Percentiles rank a stretch among this genome's conserved stretches.
Conservation (phyloP, 2,329 filamentous ascomycete species). For the Fusarium ramigenum region DNA sequence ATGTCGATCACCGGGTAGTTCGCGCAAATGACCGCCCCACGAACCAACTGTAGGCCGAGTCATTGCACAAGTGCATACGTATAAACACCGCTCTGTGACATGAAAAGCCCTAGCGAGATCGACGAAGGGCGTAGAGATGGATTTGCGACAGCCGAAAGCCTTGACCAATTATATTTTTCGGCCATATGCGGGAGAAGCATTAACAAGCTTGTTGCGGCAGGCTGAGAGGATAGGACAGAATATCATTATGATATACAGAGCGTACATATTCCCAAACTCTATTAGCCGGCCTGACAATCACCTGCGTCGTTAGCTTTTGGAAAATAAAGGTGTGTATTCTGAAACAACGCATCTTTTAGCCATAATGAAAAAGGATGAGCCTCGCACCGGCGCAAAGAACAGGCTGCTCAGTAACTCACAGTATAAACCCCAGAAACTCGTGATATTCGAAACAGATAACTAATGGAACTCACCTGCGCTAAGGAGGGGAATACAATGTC, state of each 20-base stretch:
- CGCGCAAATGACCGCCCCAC: conserved; percentile 5
- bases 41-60: conserved; percentile 28
- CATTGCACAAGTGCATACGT: conserved; percentile 21
- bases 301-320: background rate
- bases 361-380: background rate
- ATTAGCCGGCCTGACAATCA: background rate
- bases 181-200: conserved; percentile 4
- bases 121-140: conserved; percentile 26
- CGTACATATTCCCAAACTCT: background rate
- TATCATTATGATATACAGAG: background rate
- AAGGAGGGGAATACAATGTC: conserved; percentile 30
- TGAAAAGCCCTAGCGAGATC: conserved; percentile 39
- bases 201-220: background rate
- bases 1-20: conserved; percentile 27
- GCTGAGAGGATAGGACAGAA: background rate
- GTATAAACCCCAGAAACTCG: background rate
- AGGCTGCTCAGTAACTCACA: background rate
- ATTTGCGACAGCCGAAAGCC: conserved; percentile 32
- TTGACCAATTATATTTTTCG: conserved; percentile 31
- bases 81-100: conserved; percentile 9
- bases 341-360: background rate
- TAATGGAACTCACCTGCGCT: conserved; percentile 13
- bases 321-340: conserved; percentile 10
- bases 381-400: conserved; percentile 19
- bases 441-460: background rate